Evolutionary conservation across 768 basidiomycete genomes (phyloP).

Genomic region (Crepidotus variabilis): DNA sequence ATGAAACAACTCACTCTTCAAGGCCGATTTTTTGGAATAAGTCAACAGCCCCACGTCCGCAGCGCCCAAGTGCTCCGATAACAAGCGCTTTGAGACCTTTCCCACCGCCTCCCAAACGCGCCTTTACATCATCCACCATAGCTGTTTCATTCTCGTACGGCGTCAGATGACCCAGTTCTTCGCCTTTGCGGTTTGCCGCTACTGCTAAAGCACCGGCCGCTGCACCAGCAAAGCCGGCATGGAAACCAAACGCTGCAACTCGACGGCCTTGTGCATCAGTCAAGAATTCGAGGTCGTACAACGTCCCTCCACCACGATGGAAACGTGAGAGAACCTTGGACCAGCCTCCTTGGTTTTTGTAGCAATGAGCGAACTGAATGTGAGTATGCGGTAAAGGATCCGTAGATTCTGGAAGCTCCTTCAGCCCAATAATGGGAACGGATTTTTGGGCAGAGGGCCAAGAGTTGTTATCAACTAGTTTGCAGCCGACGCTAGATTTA

Average conservation of each 20-base stretch:
- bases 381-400: conserved; percentile 90
- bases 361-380: conserved; percentile 98
- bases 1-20: conserved; percentile 63
- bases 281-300: conserved; percentile 97
- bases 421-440: conserved; percentile 88
- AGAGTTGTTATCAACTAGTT: conserved; percentile 79
- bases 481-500: conserved; percentile 76
- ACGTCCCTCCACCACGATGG: conserved; percentile 71
- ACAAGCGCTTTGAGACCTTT: conserved; percentile 84
- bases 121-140: conserved; percentile 76
- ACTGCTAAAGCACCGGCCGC: conserved; percentile 85
- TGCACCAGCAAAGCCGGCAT: conserved; percentile 98
- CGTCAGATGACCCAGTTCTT: conserved; percentile 61
- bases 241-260: conserved; percentile 97
- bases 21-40: conserved; percentile 96
- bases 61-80: conserved; percentile 93
- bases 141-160: conserved; percentile 83
- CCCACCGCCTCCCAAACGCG: conserved; percentile 59
- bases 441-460: conserved; percentile 80
- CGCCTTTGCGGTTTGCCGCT: conserved; percentile 59
- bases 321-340: conserved; percentile 81
- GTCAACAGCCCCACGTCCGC: conserved; percentile 92
- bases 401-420: conserved; percentile 85
- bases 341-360: conserved; percentile 96
- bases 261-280: conserved; percentile 80